A percentile compares a stretch with the other conserved stretches of the same genome.
These are phyloP conservation scores for Giardia muris DNA, from an alignment of 208 protist species.

Conservation along the genomic window DNA sequence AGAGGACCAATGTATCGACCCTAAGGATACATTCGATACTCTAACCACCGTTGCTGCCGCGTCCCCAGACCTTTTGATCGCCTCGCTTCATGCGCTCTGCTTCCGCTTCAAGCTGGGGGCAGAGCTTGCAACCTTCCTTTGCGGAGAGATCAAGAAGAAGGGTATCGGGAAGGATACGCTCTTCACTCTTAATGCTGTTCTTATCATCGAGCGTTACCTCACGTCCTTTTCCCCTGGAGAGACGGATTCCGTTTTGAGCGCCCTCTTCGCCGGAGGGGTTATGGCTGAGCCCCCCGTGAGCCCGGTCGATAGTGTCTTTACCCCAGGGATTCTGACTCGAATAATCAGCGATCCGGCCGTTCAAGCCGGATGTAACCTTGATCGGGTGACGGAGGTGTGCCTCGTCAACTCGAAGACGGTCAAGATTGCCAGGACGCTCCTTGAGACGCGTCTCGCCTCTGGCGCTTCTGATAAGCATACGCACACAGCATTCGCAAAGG, in stretches of 20 bases:
- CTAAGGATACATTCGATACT: not conserved
- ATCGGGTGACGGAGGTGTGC: slow-evolving; percentile 56
- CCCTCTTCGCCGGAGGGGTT: slow-evolving; percentile 87
- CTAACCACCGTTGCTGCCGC: not conserved
- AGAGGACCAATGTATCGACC: not conserved
- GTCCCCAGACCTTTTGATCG: not conserved
- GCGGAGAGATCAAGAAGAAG: not conserved
- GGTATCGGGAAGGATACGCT: not conserved
- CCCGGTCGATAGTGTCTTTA: slow-evolving; percentile 73
- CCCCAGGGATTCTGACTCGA: not conserved
- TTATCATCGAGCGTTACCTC: slow-evolving; percentile 72
- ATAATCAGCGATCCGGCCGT: not conserved
- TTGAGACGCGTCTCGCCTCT: slow-evolving; percentile 76
- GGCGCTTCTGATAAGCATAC: slow-evolving; percentile 74
- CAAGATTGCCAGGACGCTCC: slow-evolving; percentile 85
- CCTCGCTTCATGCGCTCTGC: not conserved
- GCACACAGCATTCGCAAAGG: slow-evolving; percentile 95
- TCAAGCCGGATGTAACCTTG: slow-evolving; percentile 23
- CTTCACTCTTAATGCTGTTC: not conserved
- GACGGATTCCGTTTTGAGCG: slow-evolving; percentile 84
- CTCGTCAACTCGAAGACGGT: slow-evolving; percentile 72
- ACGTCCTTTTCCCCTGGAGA: slow-evolving; percentile 76
- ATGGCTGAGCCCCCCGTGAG: slow-evolving; percentile 81
- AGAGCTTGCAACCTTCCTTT: slow-evolving; percentile 1
- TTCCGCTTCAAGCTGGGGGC: not conserved